Evolutionary conservation across 495 filamentous ascomycete species (phyloP), one percentile per base, ranked within the genome.

Genomic region (Penicillium ochrochloron): DNA sequence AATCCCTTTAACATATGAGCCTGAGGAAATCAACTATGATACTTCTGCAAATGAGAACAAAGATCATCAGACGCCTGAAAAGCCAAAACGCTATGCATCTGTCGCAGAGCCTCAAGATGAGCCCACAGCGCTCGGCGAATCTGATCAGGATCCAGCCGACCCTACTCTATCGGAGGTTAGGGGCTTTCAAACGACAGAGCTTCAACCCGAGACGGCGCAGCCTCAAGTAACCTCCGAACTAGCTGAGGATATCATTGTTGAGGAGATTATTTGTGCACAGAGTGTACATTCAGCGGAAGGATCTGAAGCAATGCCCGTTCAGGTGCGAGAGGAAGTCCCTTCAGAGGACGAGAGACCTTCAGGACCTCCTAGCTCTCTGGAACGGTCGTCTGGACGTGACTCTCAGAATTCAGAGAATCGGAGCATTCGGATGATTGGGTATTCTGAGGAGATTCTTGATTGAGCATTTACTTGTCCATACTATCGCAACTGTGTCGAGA

Each of bases 71-170:
- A 31, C 27, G 4, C 23, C 48, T 23, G 14, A 52, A 29, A 52
- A 52, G 48, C 23, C 48, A 25, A n/a, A 54, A 5, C 25, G 51
- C 17, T 34, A 34, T 54, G 27, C 51, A 34, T 54, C 51, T 17
- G 29, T 54, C 52, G 15, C 29, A 11, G 52, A 55, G 27, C 1
- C 17, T 34, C 15, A 55, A 21, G 52, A 55, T 35, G 52, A 55
- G 29, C 17, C 52, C 34, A 33, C 29, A 55, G 21, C 15, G 9
- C 15, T 19, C 25, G 29, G n/a, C 10, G 7, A 9, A n/a, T 29
- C 29, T 35, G 33, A 7, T 7, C 21, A 9, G 29, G 7, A 10
- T 14, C 27, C 29, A 54, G 27, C 7, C 14, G 15, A 17, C 0
- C 31, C 51, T 19, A 27, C 8, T 31, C 23, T 0, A 53, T 12